These are phyloP conservation scores for Mortierella polycephala DNA, from an alignment of 371 early-diverging fungal genomes.

Conservation along the genomic window DNA sequence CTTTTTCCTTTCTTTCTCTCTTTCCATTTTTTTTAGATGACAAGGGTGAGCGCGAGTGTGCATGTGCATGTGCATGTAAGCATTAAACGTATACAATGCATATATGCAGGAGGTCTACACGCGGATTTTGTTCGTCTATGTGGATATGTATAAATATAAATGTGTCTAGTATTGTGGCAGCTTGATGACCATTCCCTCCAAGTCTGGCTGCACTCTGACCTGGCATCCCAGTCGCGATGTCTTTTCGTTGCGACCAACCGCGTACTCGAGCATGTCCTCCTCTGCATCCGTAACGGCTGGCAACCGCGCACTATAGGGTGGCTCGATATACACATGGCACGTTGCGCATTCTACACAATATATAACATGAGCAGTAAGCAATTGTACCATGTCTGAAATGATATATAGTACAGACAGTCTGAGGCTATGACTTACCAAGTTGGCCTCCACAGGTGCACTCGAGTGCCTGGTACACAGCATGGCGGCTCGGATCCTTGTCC, in stretches of 20 bases:
- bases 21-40: no score
- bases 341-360: slow-evolving; percentile 43
- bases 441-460: slow-evolving; percentile 54
- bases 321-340: slow-evolving; percentile 53
- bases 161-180: slow-evolving; percentile 39
- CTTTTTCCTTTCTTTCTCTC: no score
- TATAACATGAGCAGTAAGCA: neutral
- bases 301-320: slow-evolving; percentile 33
- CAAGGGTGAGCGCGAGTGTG: no score
- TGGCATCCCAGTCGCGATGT: slow-evolving; percentile 50
- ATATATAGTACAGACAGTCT: no score
- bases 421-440: slow-evolving; percentile 29
- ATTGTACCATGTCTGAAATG: no score
- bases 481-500: slow-evolving; percentile 50
- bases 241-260: slow-evolving; percentile 43
- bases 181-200: slow-evolving; percentile 52
- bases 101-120: neutral
- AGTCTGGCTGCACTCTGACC: slow-evolving; percentile 44
- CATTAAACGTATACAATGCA: neutral
- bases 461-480: slow-evolving; percentile 48
- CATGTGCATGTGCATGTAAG: no score
- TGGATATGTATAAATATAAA: neutral
- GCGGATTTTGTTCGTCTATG: neutral
- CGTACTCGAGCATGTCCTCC: slow-evolving; percentile 55
- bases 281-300: slow-evolving; percentile 41